A percentile compares a stretch with the other conserved stretches of the same genome.
Evolutionary conservation across 2,329 filamentous ascomycete species (phyloP).

Genomic region (Ceratocystis lukuohia): DNA sequence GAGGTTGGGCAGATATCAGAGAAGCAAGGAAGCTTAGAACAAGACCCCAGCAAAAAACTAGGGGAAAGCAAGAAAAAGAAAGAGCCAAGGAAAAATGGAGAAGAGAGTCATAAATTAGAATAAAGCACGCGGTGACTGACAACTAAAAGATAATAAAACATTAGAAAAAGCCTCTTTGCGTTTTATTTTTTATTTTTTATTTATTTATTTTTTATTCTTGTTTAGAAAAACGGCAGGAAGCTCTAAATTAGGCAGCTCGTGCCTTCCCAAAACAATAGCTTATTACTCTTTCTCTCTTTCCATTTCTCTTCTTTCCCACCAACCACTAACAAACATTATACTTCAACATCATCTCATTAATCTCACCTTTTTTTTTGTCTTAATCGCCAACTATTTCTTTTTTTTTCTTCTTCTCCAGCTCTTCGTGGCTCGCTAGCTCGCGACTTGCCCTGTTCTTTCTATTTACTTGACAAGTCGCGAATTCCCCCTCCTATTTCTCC

Average conservation of each 20-base stretch:
- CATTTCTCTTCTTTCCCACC: background rate
- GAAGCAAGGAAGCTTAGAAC: background rate
- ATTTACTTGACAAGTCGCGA: too few relatives aligned
- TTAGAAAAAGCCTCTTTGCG: background rate
- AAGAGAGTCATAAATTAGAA: background rate
- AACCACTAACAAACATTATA: too few relatives aligned
- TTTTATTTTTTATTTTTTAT: background rate
- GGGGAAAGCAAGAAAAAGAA: background rate
- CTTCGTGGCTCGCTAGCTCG: too few relatives aligned
- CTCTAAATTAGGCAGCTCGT: slow-evolving; percentile 2
- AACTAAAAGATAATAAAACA: background rate
- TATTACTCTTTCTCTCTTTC: background rate
- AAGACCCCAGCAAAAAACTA: background rate
- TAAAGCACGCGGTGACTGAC: background rate
- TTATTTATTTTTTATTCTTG: background rate
- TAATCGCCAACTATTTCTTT: background rate
- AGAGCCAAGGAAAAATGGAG: background rate
- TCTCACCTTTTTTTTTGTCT: too few relatives aligned
- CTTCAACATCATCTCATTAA: too few relatives aligned
- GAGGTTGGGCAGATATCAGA: slow-evolving; percentile 5
- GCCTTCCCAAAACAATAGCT: background rate
- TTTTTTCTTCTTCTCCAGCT: background rate
- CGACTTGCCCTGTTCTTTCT: too few relatives aligned
- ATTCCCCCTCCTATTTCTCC: too few relatives aligned
- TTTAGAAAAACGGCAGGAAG: background rate